Base-by-base conservation (phyloP, 2,329 filamentous ascomycete species). In the Epichloe gansuensis region DNA sequence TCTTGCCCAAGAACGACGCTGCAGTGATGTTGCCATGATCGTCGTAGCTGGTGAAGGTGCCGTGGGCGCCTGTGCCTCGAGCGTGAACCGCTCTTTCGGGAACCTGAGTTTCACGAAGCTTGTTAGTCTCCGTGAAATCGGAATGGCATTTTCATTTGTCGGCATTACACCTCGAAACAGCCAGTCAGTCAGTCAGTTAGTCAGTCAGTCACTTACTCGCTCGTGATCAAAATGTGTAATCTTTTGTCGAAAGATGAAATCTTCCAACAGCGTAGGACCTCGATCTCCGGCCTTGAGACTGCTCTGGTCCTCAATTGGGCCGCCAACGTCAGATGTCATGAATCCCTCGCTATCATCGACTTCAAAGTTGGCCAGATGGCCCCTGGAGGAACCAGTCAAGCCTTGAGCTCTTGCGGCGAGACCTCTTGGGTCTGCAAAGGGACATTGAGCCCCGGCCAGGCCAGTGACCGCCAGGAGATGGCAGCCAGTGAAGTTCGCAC, bases 181-280 rank as follows among this genome's bases (percentile, higher is more conserved):
- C 3, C 34, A 35, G 12, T 31, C 37, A n/a, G 37, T 38, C 9
- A 6, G 23, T 28, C 6, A 44, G 11, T 31, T 5, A n/a, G 37
- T 38, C 9, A 6, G 23, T 28, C 6, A 44, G 11, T 31, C 6
- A 62, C 70, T 62, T 67, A 85, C 84, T 23, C 84, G 72, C 61
- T 88, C 84, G 59, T 87, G 83, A 53, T 87, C 83, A 59, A 87
- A 86, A 51, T 77, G 79, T 47, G 80, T 80, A 43, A 86, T 83
- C 69, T 86, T 88, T 60, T 88, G 83, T 35, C 84, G 76, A 62
- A 86, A 83, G 57, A 85, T 81, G 49, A 85, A 86, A 62, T 88
- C 85, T 61, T 88, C 85, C 0, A 89, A 69, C 21, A 88, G 69
- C 1, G 82, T 83, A 1, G 85, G 77, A 1, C 85, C 85, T 45